Base-by-base conservation (phyloP, 345 rosid species). In the Gossypium stocksii region DNA sequence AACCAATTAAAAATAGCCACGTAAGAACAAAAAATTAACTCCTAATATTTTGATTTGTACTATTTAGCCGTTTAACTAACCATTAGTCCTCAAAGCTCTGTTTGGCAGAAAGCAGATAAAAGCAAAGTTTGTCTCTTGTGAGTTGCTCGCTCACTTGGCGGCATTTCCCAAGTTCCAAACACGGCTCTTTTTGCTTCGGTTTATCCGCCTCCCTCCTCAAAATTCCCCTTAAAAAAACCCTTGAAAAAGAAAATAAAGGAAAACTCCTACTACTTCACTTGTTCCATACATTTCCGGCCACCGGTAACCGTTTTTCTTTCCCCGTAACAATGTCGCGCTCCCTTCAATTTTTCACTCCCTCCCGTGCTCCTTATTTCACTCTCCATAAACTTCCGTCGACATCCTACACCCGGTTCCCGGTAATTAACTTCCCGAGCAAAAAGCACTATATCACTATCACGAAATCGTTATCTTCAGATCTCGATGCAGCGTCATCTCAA, bases 251-350 rank as follows among this genome's bases (percentile, higher is more conserved):
- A 56, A 56, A 14, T 22, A 23, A 59, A 25, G 34, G 41, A 59
- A 10, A 51, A 27, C 45, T 57, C 54, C 44, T n/a, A 25, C 0
- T 59, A 25, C 34, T 38, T 27, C 66, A 25, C 66, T 54, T 43
- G 45, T 63, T 45, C 52, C 66, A 4, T 1, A 22, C 58, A 52
- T 73, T 14, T 60, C 74, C 49, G 41, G 38, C 22, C 74, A 1
- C 78, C 72, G 76, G 59, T 20, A 44, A 25, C 45, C 19, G 20
- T 76, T 27, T 34, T 68, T 62, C 52, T 44, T 66, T 74, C 38
- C 71, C 74, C 46, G 70, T 38, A 57, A 69, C 78, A 23, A 92
- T 92, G 97, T 78, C 94, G 44, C 93, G 82, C 57, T 87, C 97
- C 12, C 90, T 92, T 77, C 91, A 87, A 17, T 74, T 89, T 79